These are phyloP conservation scores for Diaporthe ampelina DNA, from an alignment of 2,329 filamentous ascomycete species.

Conservation along the genomic window DNA sequence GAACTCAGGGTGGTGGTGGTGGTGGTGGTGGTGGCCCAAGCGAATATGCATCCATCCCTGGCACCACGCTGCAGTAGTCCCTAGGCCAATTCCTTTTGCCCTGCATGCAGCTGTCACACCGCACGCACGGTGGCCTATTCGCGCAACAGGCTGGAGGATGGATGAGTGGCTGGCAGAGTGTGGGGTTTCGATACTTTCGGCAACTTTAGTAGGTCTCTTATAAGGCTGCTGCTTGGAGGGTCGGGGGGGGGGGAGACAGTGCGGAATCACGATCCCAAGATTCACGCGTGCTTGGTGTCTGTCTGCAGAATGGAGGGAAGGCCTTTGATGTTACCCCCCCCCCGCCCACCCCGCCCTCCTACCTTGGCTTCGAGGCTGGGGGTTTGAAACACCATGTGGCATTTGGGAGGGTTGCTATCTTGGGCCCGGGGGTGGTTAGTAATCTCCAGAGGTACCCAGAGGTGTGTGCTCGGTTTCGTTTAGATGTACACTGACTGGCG, in stretches of 20 bases:
- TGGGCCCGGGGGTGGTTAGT: too few relatives aligned
- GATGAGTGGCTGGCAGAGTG: background rate
- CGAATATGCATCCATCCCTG: background rate
- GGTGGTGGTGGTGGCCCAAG: background rate
- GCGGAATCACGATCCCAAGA: background rate
- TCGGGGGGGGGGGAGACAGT: too few relatives aligned
- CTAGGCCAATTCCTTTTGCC: background rate
- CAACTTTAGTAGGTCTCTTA: background rate
- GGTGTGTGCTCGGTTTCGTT: too few relatives aligned
- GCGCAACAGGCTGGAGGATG: background rate
- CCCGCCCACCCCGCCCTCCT: too few relatives aligned
- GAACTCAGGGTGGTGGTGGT: background rate
- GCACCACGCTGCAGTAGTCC: slow-evolving; percentile 5
- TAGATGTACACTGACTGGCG: too few relatives aligned
- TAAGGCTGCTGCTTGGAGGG: background rate
- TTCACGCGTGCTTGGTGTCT: too few relatives aligned
- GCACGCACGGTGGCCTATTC: background rate
- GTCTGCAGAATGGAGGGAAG: too few relatives aligned
- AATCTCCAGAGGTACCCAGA: too few relatives aligned
- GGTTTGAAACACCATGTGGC: slow-evolving; percentile 19
- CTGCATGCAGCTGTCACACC: slow-evolving; percentile 27
- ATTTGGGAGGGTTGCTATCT: background rate
- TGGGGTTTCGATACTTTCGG: background rate
- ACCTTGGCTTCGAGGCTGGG: background rate
- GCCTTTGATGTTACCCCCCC: background rate